Percentiles rank a stretch among this genome's conserved stretches.
Evolutionary conservation across 2,329 filamentous ascomycete genomes (phyloP).

Genomic region (Lasiodiplodia gonubiensis): DNA sequence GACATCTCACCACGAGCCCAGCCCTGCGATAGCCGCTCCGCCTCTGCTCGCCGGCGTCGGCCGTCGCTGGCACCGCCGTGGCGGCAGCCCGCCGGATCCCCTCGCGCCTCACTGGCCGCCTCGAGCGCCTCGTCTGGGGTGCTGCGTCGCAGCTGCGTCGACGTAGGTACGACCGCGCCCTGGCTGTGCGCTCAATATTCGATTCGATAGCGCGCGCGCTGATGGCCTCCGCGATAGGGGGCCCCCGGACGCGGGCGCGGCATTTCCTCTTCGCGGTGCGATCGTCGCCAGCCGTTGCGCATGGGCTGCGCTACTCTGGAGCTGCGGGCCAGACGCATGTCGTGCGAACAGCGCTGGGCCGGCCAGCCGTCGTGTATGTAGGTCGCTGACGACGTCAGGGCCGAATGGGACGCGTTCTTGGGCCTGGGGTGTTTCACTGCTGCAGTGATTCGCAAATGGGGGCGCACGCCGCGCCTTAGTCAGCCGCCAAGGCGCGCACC

Average conservation of each 20-base stretch:
- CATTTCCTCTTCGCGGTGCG: conserved; percentile 5
- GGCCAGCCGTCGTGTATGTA: conserved; percentile 8
- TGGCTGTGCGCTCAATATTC: conserved; percentile 22
- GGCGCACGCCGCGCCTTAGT: not conserved
- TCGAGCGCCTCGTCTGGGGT: not conserved
- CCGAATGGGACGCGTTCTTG: conserved; percentile 5
- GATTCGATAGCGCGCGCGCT: conserved; percentile 14
- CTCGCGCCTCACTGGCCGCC: not conserved
- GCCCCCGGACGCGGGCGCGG: not conserved
- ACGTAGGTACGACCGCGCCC: conserved; percentile 11
- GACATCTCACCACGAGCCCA: conserved; percentile 5
- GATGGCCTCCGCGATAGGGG: conserved; percentile 3
- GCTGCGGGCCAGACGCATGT: not conserved
- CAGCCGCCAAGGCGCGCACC: conserved; percentile 14
- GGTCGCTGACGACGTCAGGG: conserved; percentile 8
- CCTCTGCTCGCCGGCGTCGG: not conserved
- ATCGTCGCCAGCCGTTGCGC: conserved; percentile 14
- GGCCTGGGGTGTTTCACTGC: conserved; percentile 10
- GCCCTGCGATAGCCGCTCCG: not conserved
- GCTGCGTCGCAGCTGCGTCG: not conserved
- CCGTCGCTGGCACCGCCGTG: not conserved
- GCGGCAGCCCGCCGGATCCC: conserved; percentile 6
- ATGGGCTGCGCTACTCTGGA: conserved; percentile 6
- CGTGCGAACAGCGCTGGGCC: not conserved
- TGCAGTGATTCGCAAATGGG: conserved; percentile 10